Percentiles rank a stretch among this genome's conserved stretches.
phyloP scores from a whole-genome alignment of 176 grass and related monocot species.

The Cenchrus purpureus region DNA sequence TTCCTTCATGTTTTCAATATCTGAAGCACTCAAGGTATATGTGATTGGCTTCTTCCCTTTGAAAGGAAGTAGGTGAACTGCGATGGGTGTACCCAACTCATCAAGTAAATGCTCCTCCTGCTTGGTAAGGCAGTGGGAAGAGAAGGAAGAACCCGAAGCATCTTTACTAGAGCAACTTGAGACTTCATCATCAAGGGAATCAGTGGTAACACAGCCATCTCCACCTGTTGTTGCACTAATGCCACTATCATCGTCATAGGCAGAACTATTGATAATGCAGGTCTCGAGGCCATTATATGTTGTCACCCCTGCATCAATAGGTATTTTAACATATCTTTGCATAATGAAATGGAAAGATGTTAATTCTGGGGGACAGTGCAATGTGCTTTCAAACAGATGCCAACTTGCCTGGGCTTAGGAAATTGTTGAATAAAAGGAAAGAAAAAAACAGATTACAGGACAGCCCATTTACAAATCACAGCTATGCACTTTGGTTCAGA shows the following conservation, averaged over 20 bases:
- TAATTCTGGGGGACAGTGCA: neutral
- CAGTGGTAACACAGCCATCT: conserved; percentile 63
- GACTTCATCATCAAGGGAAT: conserved; percentile 84
- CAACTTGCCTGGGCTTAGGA: neutral
- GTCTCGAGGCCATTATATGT: conserved; percentile 88
- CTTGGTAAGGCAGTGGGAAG: conserved; percentile 72
- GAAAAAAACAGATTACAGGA: neutral
- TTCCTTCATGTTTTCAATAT: conserved; percentile 91
- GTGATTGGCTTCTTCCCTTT: conserved; percentile 76
- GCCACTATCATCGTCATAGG: conserved; percentile 83
- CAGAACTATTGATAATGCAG: conserved; percentile 74
- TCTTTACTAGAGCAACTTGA: conserved; percentile 97
- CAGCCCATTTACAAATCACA: conserved; percentile 10
- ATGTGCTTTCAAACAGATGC: neutral
- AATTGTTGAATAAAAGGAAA: neutral
- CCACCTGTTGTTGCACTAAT: conserved; percentile 58
- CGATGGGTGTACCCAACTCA: conserved; percentile 53
- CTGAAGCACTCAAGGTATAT: conserved; percentile 66
- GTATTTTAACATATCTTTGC: neutral
- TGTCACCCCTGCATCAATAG: conserved; percentile 60
- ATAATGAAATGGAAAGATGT: neutral
- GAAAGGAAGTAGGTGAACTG: conserved; percentile 58
- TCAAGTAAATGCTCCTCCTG: conserved; percentile 69
- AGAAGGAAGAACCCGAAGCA: conserved; percentile 65
- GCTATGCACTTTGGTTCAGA: neutral